Evolutionary conservation across 208 protist genomes (phyloP), one percentile per base, ranked within the genome.

Genomic region (Borovskyia barvae): DNA sequence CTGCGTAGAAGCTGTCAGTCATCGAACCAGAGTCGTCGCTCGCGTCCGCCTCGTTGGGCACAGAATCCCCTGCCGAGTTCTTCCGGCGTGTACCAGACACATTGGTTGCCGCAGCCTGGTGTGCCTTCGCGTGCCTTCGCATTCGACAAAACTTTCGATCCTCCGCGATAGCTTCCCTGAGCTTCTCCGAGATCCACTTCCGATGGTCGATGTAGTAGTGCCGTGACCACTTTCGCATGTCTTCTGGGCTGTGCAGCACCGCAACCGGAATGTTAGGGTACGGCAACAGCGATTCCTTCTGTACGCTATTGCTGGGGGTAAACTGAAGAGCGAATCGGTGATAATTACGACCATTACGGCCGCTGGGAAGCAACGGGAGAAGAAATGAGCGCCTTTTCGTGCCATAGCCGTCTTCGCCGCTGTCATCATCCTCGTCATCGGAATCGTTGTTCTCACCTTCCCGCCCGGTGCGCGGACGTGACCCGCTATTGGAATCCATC

Each of bases 271-370:
- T 77, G 52, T 67, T 77, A 6, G 71, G 28, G 54, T 92, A 82
- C 17, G 82, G 84, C 32, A 94, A 59, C 29, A 90, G 49, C 26
- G 72, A 72, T 42, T 77, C 60, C 8, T 65, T 71, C 39, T 75
- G 57, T 29, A 88, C 29, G 9, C 75, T 71, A 65, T 84, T 94
- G 20, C 42, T 50, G 14, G 72, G n/a, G 53, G 81, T 68, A 60
- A 83, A 89, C 49, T 90, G 61, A 6, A 94, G 22, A 9, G 88
- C 85, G 56, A 94, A 90, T 35, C 77, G 75, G 17, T 64, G 6
- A 19, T 20, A n/a, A 46, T 75, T 79, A 11, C 37, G 37, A 4
- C 4, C 11, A 15, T 24, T 82, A 42, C 78, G 73, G 2, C 36
- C 42, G 29, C 51, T 58, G 5, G 67, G 70, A 12, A 86, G 51